phyloP scores from a whole-genome alignment of 345 rosid species.

The Populus pruinosa region DNA sequence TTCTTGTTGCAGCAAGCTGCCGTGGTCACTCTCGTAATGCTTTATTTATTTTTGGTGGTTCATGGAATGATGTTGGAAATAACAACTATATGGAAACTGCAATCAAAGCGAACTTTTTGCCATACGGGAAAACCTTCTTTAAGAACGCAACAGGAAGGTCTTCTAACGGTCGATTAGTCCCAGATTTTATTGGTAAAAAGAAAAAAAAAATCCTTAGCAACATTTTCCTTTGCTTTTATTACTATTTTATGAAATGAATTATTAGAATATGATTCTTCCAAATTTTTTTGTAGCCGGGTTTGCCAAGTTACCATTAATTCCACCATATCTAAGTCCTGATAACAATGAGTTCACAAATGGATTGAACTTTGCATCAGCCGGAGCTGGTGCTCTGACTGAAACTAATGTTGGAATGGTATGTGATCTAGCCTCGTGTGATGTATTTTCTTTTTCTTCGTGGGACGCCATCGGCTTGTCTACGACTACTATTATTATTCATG shows the following conservation, averaged over 20 bases:
- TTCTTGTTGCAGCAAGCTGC: not conserved
- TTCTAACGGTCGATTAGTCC: slow-evolving; percentile 26
- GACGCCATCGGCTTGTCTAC: too few relatives aligned
- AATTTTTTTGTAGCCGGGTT: slow-evolving; percentile 15
- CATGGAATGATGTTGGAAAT: slow-evolving; percentile 32
- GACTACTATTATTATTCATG: not conserved
- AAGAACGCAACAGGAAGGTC: slow-evolving; percentile 25
- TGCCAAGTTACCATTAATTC: slow-evolving; percentile 23
- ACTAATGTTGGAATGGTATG: slow-evolving; percentile 4
- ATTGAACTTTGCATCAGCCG: slow-evolving; percentile 36
- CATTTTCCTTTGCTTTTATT: too few relatives aligned
- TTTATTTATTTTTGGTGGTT: slow-evolving; percentile 39
- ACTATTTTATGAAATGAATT: too few relatives aligned
- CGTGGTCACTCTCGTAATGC: not conserved
- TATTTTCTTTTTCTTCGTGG: not conserved
- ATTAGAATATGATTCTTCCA: too few relatives aligned
- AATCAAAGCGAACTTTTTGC: slow-evolving; percentile 24
- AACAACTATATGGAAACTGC: slow-evolving; percentile 30
- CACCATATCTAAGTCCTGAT: slow-evolving; percentile 16
- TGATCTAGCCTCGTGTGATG: too few relatives aligned
- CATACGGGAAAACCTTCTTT: slow-evolving; percentile 34
- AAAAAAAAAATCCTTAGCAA: too few relatives aligned
- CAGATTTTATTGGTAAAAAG: slow-evolving; percentile 26
- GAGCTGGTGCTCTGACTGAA: slow-evolving; percentile 29
- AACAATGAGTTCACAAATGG: slow-evolving; percentile 16